These are phyloP conservation scores for Glycine tomentella DNA, from an alignment of 306 rosid genomes.

Conservation along the genomic window DNA sequence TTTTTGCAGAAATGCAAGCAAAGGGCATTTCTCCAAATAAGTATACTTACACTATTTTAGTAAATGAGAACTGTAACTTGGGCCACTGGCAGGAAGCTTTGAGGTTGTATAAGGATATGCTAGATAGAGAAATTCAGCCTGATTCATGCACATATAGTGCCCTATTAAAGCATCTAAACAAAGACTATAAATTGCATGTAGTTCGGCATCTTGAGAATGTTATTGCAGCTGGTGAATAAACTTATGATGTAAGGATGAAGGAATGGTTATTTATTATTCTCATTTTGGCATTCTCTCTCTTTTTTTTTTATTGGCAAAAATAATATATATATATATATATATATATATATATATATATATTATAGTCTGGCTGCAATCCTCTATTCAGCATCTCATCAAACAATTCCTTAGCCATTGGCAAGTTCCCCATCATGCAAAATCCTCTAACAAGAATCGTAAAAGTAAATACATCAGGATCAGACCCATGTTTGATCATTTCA, in stretches of 20 bases:
- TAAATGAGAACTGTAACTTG: constrained; percentile 68
- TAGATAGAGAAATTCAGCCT: constrained; percentile 70
- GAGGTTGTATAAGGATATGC: constrained; percentile 69
- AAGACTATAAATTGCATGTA: constrained; percentile 61
- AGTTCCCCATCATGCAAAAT: too few species aligned
- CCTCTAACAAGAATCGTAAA: too few species aligned
- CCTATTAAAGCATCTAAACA: constrained; percentile 64
- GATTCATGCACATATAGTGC: constrained; percentile 76
- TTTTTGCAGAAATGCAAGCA: constrained; percentile 68
- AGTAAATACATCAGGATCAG: too few species aligned
- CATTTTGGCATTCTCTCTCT: constrained; percentile 42
- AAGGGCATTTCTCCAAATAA: constrained; percentile 75
- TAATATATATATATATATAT: too few species aligned
- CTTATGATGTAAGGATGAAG: constrained; percentile 48
- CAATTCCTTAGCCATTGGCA: too few species aligned
- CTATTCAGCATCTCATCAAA: too few species aligned
- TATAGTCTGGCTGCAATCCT: too few species aligned
- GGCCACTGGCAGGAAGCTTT: constrained; percentile 77
- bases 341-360: too few species aligned
- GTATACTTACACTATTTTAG: constrained; percentile 82
- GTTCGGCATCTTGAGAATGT: constrained; percentile 59
- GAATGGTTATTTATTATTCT: constrained; percentile 41
- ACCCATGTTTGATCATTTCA: too few species aligned
- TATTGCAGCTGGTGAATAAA: constrained; percentile 51
- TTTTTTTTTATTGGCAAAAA: too few species aligned